Evolutionary conservation across 2,329 filamentous ascomycete genomes (phyloP), one percentile per base, ranked within the genome.

Genomic region (Intubia oerlemansii): DNA sequence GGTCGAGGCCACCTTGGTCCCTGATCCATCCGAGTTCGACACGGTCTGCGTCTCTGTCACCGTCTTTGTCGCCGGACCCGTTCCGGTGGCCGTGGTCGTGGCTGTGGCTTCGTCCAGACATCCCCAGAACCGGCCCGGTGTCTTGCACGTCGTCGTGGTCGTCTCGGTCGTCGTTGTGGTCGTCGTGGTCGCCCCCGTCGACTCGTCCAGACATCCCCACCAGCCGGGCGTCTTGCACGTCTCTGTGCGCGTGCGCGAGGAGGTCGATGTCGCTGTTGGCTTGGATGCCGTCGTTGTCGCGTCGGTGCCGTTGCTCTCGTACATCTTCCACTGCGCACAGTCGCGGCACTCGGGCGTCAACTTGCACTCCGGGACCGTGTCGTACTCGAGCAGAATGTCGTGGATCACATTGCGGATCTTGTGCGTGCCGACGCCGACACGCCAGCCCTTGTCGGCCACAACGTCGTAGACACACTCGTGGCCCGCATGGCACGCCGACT

Each of bases 251-350:
- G 74, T 82, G 29, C 62, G 51, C 3, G 60, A 59, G 2, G 63
- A 60, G 2, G 62, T 64, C 1, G 62, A 59, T 3, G 60, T 59
- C 2, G 62, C 60, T 2, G 62, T 64, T 1, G 62, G 59, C 4
- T 56, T 57, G 9, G 33, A 17, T 2, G 58, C 57, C 4, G 54
- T 57, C 0, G 69, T 69, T 0, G 71, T 81, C 2, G 60, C 63
- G 37, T 84, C 75, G 2, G 78, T 88, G 17, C 77, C 77, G 45
- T 93, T 93, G 47, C 82, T 91, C 49, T 84, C 75, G 44, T 80
- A 90, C 58, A 82, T 91, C 43, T 92, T 90, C 88, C 88, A 95
- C 32, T 75, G 71, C 33, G 68, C 79, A 43, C 85, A 95, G 47
- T 98, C 88, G 23, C 77, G 69, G 46, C 88, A 95, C 29, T 81